A percentile compares a stretch with the other conserved stretches of the same genome.
Evolutionary conservation across 441 rosid species (phyloP).

Genomic region (Croton laevigatus): DNA sequence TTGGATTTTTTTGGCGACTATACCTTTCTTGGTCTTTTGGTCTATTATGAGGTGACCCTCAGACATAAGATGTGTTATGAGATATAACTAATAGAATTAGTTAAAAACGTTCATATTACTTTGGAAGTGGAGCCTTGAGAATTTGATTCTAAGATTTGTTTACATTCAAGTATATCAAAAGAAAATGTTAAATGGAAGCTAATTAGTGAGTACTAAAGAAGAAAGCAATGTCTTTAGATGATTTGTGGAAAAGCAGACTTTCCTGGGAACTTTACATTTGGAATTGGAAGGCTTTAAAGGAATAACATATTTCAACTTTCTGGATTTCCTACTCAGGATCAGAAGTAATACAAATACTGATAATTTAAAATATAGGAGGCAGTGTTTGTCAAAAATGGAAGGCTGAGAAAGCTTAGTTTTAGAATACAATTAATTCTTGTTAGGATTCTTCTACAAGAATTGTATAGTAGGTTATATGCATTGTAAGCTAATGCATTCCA

Average conservation of each 20-base stretch:
- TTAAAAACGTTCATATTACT: background rate
- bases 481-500: constrained; percentile 29
- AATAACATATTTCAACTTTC: background rate
- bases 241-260: background rate
- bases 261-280: background rate
- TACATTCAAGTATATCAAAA: background rate
- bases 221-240: background rate
- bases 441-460: constrained; percentile 26
- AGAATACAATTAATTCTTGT: constrained; percentile 17
- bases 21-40: too few relatives aligned
- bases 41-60: too few relatives aligned
- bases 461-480: constrained; percentile 11
- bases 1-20: too few relatives aligned
- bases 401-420: constrained; percentile 22
- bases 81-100: background rate
- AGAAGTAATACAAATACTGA: background rate
- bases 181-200: background rate
- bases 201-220: background rate
- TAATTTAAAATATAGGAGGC: background rate
- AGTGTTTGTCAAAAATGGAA: constrained; percentile 20
- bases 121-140: background rate
- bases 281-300: constrained; percentile 4
- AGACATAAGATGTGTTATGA: too few relatives aligned
- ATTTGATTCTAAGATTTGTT: background rate
- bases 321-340: background rate